A percentile compares a stretch with the other conserved stretches of the same genome.
Evolutionary conservation across 1,139 yeast species (phyloP).

Genomic region (Lodderomyces orthopsilosis): DNA sequence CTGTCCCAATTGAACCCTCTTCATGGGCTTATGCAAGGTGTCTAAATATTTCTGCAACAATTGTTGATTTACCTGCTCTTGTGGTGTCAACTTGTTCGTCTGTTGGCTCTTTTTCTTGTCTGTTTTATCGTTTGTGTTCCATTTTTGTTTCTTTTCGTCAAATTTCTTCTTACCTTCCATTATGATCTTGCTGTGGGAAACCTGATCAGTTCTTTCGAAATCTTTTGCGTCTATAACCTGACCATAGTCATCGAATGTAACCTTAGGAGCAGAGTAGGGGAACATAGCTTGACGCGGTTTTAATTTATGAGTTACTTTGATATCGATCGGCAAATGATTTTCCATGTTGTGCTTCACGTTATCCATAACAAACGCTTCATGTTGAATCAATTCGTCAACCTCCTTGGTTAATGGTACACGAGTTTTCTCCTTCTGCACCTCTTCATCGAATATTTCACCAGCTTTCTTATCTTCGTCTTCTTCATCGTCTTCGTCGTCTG

Average conservation of each 20-base stretch:
- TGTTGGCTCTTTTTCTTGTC: slow-evolving; percentile 15
- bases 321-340: slow-evolving; percentile 52
- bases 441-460: slow-evolving; percentile 10
- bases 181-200: slow-evolving; percentile 34
- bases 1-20: slow-evolving; percentile 27
- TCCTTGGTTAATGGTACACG: slow-evolving; percentile 10
- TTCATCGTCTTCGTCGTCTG: slow-evolving; percentile 33
- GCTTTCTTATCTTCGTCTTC: slow-evolving; percentile 16
- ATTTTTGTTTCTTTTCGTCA: slow-evolving; percentile 25
- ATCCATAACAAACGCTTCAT: slow-evolving; percentile 43
- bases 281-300: slow-evolving; percentile 74
- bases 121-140: slow-evolving; percentile 14
- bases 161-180: slow-evolving; percentile 32
- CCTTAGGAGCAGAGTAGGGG: slow-evolving; percentile 55
- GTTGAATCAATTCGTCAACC: slow-evolving; percentile 35
- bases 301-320: slow-evolving; percentile 55
- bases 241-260: slow-evolving; percentile 78
- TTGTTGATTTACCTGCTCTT: slow-evolving; percentile 43
- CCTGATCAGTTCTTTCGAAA: slow-evolving; percentile 60
- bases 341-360: slow-evolving; percentile 38
- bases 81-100: slow-evolving; percentile 40
- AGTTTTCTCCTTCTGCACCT: slow-evolving; percentile 2
- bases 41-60: slow-evolving; percentile 50
- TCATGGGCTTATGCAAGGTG: slow-evolving; percentile 56
- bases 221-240: slow-evolving; percentile 63